Evolutionary conservation across 2,329 filamentous ascomycete species (phyloP), one percentile per base, ranked within the genome.

Genomic region (Cladosporium sp.): DNA sequence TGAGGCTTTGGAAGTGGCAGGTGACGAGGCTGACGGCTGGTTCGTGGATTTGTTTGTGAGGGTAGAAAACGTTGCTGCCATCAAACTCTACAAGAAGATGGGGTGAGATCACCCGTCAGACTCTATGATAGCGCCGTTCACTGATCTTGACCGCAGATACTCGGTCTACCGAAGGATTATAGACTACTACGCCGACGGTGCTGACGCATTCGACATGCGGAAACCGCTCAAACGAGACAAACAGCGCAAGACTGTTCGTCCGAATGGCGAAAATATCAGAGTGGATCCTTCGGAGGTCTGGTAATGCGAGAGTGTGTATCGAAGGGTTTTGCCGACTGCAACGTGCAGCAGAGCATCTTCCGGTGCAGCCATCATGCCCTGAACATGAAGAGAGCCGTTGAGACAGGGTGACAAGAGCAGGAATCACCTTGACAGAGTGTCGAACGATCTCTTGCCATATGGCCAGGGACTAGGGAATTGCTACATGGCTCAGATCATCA

Each of bases 171-270:
- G 94, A 45, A 84, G 90, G 9, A 93, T 99, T 44, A 86, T 91
- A 66, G 88, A 89, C 67, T 99, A 99, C 74, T 99, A 99, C 69
- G 90, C 89, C 62, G 92, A 97, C 70, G 89, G 95, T 70, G 91
- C 96, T 74, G 93, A 97, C 77, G 94, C 93, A 17, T 94, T 90
- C 72, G 94, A 99, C 76, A 99, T 99, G 94, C 85, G 94, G 63
- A 97, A 97, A 73, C 84, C 91, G 36, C 84, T 93, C 77, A 89
- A 83, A 74, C 83, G 92, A 68, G 94, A 99, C 75, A 83, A 81
- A 72, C 83, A 87, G 57, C 76, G 81, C 58, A 83, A 89, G 72
- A 90, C 95, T 73, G 81, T 96, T 48, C 83, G 94, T 63, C 83
- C 87, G 55, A 84, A 93, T 65, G 94, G 94, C 17, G 89, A 94